Conservation (phyloP, 257 asterid genomes). For the Solanum piurae region DNA sequence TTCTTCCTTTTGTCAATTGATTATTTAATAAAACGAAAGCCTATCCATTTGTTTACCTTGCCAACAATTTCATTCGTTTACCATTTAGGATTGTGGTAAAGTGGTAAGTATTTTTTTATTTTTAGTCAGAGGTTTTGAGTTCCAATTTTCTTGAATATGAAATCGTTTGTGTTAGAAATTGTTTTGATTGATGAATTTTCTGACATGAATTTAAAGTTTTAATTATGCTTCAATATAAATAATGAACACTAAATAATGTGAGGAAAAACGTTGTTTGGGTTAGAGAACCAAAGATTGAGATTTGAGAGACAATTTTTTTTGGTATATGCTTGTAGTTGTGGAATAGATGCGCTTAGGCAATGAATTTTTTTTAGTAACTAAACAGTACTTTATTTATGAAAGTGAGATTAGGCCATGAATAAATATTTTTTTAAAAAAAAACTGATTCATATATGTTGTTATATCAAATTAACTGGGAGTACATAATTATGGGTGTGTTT, state of each 20-base stretch:
- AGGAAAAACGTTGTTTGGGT: background rate
- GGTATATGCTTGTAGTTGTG: background rate
- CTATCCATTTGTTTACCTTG: background rate
- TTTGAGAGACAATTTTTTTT: background rate
- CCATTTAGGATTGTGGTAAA: too few relatives aligned
- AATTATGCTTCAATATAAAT: too few relatives aligned
- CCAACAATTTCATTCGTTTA: background rate
- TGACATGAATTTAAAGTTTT: too few relatives aligned
- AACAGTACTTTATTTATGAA: too few relatives aligned
- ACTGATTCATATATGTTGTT: background rate
- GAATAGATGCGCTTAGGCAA: background rate
- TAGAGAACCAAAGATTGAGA: background rate
- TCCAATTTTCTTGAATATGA: too few relatives aligned
- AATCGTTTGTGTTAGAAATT: too few relatives aligned
- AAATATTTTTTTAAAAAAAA: too few relatives aligned
- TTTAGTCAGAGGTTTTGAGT: fast-evolving
- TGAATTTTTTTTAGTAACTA: background rate
- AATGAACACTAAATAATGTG: too few relatives aligned
- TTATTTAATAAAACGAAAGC: background rate
- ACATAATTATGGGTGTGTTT: too few relatives aligned
- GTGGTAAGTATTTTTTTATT: too few relatives aligned
- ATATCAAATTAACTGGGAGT: background rate
- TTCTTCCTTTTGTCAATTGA: background rate
- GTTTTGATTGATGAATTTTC: background rate
- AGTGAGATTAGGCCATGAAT: background rate